phyloP scores from a whole-genome alignment of 2,329 filamentous ascomycete species.

The Clonostachys rosea region DNA sequence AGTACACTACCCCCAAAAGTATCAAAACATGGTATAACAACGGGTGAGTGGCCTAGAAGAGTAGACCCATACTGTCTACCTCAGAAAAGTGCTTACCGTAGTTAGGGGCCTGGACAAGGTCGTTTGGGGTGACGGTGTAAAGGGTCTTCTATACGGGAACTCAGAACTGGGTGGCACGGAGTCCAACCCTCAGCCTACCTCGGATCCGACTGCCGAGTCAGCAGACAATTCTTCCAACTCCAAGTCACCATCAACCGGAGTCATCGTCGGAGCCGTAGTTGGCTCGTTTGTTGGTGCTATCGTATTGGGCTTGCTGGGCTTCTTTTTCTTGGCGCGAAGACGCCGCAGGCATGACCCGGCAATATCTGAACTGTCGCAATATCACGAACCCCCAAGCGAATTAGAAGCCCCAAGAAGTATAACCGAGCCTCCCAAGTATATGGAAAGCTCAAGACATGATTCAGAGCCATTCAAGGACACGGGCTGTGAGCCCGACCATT shows the following conservation, averaged over 20 bases:
- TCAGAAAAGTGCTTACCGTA: neutral
- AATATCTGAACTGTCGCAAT: too few species aligned
- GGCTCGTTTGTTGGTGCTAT: conserved; percentile 28
- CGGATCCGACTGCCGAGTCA: neutral
- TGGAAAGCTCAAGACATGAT: too few species aligned
- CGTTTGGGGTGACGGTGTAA: neutral
- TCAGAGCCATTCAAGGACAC: too few species aligned
- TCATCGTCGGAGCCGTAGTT: conserved; percentile 42
- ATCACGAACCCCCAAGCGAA: too few species aligned
- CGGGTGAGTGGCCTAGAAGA: neutral
- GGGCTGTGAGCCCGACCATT: too few species aligned
- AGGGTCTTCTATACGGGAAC: neutral
- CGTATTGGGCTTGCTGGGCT: conserved; percentile 18
- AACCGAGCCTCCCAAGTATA: too few species aligned
- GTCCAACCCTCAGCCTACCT: neutral
- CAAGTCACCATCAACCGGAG: conserved; percentile 26
- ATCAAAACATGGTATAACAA: neutral
- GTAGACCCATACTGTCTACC: neutral
- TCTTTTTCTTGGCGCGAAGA: too few species aligned
- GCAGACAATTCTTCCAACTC: neutral
- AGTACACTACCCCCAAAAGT: conserved; percentile 14
- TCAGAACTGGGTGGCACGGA: neutral
- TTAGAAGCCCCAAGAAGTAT: too few species aligned
- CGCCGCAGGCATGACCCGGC: too few species aligned
- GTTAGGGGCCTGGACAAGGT: neutral